Percentiles rank a stretch among this genome's conserved stretches.
Evolutionary conservation across 164 flowering plant genomes (phyloP).

Genomic region (Akebia trifoliata): DNA sequence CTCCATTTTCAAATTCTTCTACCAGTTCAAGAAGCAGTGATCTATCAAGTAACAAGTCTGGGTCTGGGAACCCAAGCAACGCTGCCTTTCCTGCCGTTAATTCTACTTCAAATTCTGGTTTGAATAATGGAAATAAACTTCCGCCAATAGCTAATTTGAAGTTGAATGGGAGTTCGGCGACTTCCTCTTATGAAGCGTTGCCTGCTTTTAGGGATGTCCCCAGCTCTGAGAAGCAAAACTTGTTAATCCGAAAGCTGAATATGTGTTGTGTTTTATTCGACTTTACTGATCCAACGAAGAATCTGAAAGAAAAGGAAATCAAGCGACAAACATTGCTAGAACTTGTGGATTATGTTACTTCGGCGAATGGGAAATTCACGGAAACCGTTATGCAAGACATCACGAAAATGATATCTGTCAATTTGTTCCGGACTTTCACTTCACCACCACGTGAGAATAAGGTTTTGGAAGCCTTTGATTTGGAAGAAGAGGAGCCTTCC

Average conservation of each 20-base stretch:
- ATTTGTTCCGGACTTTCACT: conserved; percentile 57
- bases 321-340: conserved; percentile 73
- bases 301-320: conserved; percentile 68
- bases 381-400: conserved; percentile 59
- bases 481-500: conserved; percentile 80
- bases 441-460: conserved; percentile 60
- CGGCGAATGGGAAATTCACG: conserved; percentile 57
- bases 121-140: conserved; percentile 20
- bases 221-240: conserved; percentile 54
- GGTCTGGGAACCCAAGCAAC: conserved; percentile 21
- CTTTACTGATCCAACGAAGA: conserved; percentile 73
- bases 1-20: conserved; percentile 17
- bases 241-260: conserved; percentile 61
- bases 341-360: conserved; percentile 73
- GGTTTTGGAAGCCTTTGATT: conserved; percentile 45
- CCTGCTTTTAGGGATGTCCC: conserved; percentile 76
- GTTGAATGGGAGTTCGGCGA: conserved; percentile 27
- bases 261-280: conserved; percentile 70
- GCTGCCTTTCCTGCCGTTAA: conserved; percentile 16
- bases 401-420: conserved; percentile 56
- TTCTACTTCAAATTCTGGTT: conserved; percentile 21
- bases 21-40: conserved; percentile 36
- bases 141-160: conserved; percentile 20
- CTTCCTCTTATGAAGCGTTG: conserved; percentile 47
- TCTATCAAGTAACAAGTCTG: conserved; percentile 17